Evolutionary conservation across 371 early-diverging fungal genomes (phyloP).

Genomic region (Gilbertella persicaria): DNA sequence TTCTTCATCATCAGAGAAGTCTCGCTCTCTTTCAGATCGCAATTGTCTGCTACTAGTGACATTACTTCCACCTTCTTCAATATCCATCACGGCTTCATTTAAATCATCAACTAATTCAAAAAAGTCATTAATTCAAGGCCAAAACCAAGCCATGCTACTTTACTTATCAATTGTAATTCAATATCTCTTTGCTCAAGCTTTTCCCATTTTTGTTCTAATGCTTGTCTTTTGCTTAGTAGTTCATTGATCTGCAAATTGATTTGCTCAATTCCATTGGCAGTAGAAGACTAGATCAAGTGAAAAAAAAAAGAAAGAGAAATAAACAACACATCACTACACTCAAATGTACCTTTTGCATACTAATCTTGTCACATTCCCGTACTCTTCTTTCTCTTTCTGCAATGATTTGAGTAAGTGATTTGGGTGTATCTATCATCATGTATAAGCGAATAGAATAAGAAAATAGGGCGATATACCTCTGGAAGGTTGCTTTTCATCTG

Average conservation of each 20-base stretch:
- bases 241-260: slow-evolving; percentile 63
- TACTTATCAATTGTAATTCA: slow-evolving; percentile 24
- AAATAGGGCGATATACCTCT: background rate
- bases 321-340: background rate
- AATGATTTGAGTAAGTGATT: slow-evolving; percentile 36
- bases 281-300: slow-evolving; percentile 36
- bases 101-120: slow-evolving; percentile 38
- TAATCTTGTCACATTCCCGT: slow-evolving; percentile 53
- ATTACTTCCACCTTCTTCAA: slow-evolving; percentile 32
- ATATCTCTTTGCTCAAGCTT: slow-evolving; percentile 61
- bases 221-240: slow-evolving; percentile 50
- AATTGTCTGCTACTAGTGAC: slow-evolving; percentile 4
- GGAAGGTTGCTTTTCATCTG: slow-evolving; percentile 3
- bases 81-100: slow-evolving; percentile 37
- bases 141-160: background rate
- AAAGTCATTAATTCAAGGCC: background rate
- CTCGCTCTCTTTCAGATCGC: slow-evolving; percentile 5
- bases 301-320: background rate
- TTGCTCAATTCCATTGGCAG: slow-evolving; percentile 60
- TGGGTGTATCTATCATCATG: slow-evolving; percentile 14
- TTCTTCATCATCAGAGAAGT: slow-evolving; percentile 26
- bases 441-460: background rate
- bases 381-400: slow-evolving; percentile 55
- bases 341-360: slow-evolving; percentile 48
- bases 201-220: slow-evolving; percentile 55